These are phyloP conservation scores for Pleodorina starrii DNA, from an alignment of 139 green algal genomes.

Conservation along the genomic window DNA sequence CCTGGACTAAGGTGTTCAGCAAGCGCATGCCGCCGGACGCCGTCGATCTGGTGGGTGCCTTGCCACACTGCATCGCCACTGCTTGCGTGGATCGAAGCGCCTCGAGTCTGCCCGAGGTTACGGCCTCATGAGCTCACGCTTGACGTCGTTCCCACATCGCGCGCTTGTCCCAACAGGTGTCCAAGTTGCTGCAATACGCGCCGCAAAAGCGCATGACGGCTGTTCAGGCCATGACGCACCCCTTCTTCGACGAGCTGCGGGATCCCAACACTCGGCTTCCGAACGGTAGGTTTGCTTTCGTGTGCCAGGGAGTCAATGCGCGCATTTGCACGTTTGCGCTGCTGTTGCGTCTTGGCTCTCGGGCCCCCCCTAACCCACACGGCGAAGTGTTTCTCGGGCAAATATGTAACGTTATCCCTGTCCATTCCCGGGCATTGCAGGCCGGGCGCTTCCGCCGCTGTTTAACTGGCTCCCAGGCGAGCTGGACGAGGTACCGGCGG, in stretches of 20 bases:
- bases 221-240: constrained; percentile 87
- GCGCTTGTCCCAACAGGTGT: constrained; percentile 69
- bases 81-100: no score
- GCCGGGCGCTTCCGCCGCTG: constrained; percentile 85
- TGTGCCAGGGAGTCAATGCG: no score
- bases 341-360: no score
- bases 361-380: no score
- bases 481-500: constrained; percentile 75
- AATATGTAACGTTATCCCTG: no score
- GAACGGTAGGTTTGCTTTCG: constrained; percentile 71
- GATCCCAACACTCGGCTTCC: constrained; percentile 86
- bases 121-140: no score
- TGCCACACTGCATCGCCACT: neutral
- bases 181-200: constrained; percentile 94
- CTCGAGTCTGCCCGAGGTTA: no score
- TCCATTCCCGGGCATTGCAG: no score
- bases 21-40: constrained; percentile 94
- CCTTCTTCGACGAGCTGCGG: constrained; percentile 98
- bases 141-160: neutral
- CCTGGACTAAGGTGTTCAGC: constrained; percentile 97
- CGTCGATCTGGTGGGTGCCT: constrained; percentile 89
- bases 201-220: constrained; percentile 83
- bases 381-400: no score
- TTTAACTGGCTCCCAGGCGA: constrained; percentile 94
- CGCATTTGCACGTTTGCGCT: no score